phyloP scores from a whole-genome alignment of 2,329 filamentous ascomycete genomes.

The Paecilomyces formosus region DNA sequence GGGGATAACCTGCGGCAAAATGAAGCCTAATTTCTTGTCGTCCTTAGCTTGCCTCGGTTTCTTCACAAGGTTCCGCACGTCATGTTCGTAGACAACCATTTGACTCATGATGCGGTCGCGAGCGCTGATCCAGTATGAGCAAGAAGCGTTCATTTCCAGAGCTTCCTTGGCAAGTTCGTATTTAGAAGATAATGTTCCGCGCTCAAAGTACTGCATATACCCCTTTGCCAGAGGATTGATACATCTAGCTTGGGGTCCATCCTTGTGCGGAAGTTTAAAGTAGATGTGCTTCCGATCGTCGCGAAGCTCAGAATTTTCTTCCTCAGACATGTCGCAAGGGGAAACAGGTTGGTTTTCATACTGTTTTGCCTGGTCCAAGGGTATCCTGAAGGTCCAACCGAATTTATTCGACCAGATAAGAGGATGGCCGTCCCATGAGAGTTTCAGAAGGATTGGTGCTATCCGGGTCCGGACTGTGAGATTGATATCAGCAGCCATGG shows the following conservation, averaged over 20 bases:
- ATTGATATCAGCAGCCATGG: conserved; percentile 57
- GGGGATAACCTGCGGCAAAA: conserved; percentile 89
- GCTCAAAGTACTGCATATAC: conserved; percentile 86
- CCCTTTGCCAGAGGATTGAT: conserved; percentile 83
- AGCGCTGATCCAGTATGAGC: conserved; percentile 98
- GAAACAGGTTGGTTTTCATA: conserved; percentile 67
- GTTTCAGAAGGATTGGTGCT: conserved; percentile 71
- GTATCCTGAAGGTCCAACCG: conserved; percentile 86
- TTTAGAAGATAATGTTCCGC: conserved; percentile 77
- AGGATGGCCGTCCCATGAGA: conserved; percentile 85
- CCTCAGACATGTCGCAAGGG: conserved; percentile 68
- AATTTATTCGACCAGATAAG: conserved; percentile 88
- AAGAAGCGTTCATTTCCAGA: conserved; percentile 95
- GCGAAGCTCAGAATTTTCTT: conserved; percentile 57
- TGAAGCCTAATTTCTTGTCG: conserved; percentile 59
- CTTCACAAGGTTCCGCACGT: conserved; percentile 30
- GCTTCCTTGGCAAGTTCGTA: conserved; percentile 89
- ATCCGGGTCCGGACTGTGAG: conserved; percentile 82
- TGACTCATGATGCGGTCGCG: conserved; percentile 90
- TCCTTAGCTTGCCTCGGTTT: conserved; percentile 11
- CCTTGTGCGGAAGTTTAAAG: conserved; percentile 94
- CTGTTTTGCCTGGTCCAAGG: conserved; percentile 50
- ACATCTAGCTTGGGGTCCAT: conserved; percentile 79
- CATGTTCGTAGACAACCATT: conserved; percentile 80
- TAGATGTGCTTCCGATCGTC: conserved; percentile 63